A percentile compares a stretch with the other conserved stretches of the same genome.
Evolutionary conservation across 352 stramenopile genomes (phyloP).

Genomic region (Globisporangium perplexum): DNA sequence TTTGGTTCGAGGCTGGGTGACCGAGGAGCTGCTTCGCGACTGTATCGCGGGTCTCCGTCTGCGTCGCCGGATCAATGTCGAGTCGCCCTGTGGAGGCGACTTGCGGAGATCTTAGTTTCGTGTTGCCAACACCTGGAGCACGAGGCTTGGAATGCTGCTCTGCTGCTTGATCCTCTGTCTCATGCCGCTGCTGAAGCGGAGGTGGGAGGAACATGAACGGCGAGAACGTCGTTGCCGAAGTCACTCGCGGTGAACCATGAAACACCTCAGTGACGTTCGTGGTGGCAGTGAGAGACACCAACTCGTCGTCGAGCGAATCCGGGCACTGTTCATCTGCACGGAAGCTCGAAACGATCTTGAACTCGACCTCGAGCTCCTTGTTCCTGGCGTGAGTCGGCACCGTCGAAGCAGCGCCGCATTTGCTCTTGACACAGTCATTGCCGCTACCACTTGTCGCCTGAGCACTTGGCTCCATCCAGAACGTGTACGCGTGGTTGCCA

Average conservation of each 20-base stretch:
- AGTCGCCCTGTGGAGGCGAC: not conserved
- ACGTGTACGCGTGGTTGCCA: slow-evolving; percentile 60
- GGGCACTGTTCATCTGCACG: slow-evolving; percentile 19
- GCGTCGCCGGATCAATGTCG: not conserved
- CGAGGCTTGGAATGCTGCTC: not conserved
- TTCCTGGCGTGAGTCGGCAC: not conserved
- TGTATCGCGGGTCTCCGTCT: not conserved
- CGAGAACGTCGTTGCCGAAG: not conserved
- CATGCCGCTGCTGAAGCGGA: not conserved
- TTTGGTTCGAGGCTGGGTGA: not conserved
- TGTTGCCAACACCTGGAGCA: not conserved
- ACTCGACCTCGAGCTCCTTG: slow-evolving; percentile 27
- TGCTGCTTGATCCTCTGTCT: not conserved
- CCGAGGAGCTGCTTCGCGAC: slow-evolving; percentile 5
- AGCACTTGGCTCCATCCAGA: slow-evolving; percentile 44
- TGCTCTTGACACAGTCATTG: not conserved
- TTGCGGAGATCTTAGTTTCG: not conserved
- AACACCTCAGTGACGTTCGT: not conserved
- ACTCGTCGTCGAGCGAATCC: slow-evolving; percentile 5
- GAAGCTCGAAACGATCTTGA: slow-evolving; percentile 39
- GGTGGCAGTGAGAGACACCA: not conserved
- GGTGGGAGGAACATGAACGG: slow-evolving; percentile 11
- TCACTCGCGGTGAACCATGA: not conserved
- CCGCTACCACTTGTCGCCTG: slow-evolving; percentile 10
- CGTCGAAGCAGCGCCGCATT: not conserved